Base-by-base conservation (phyloP, 2,329 filamentous ascomycete species). In the Phoma sp. region DNA sequence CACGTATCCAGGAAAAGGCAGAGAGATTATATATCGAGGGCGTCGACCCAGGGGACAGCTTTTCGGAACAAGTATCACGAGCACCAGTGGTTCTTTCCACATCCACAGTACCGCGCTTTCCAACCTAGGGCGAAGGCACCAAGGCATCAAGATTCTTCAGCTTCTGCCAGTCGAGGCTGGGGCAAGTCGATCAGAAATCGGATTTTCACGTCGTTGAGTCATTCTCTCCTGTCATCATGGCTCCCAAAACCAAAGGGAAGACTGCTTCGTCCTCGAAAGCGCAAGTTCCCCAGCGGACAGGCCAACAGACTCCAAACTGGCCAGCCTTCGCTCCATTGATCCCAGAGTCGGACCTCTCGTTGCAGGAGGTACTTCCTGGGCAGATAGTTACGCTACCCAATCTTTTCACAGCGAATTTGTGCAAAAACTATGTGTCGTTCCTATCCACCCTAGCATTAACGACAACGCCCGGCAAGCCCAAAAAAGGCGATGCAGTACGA, bases 391-490 rank as follows among this genome's bases (percentile, higher is more conserved):
- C 90, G 4, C 81, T 95, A 52, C 82, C 85, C 2, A 88, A 86
- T 57, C 88, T 96, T 72, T 91, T 90, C 78, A 89, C 91, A 0
- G 81, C 84, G 8, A 85, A 81, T 3, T 82, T 96, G 5, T 95
- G 90, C 79, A 87, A 86, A 62, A 85, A 82, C 52, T 96, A 93
- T 71, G 83, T 91, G 44, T 81, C 84, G 1, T 95, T 93, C 65
- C 82, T 96, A 0, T 80, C 83, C 8, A 83, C 82, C 0, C 76
- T 96, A 2, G 87, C 90, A 0, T 77, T 96, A 40, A 83, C 83
- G 39, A 96, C 91, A 1, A 96, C 91, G 0, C 91, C 91, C 0
- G 86, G 86, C 0, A 86, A 86, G 57, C 91, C 91, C 1, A 93
- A 90, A 72, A 87, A 86, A 57, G 91, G 90, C 42, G 88, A 95